Conservation (phyloP, 768 basidiomycete species). For the Amanita jacksonii region DNA sequence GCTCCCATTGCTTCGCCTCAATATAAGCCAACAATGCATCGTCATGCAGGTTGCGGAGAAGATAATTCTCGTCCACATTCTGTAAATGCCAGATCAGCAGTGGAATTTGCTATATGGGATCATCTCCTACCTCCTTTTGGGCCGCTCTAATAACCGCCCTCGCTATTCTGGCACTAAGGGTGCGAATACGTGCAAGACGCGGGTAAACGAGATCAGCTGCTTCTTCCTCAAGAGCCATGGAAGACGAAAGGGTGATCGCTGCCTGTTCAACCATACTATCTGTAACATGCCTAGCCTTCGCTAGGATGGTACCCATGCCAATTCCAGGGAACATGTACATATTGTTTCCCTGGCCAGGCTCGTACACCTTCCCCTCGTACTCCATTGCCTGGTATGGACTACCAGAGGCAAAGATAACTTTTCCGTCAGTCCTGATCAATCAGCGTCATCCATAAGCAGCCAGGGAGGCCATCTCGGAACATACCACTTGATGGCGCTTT, state of each 20-base stretch:
- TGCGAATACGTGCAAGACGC: slow-evolving; percentile 53
- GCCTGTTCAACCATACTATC: slow-evolving; percentile 63
- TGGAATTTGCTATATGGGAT: background rate
- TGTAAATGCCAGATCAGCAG: slow-evolving; percentile 12
- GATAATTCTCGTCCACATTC: slow-evolving; percentile 35
- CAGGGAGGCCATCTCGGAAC: slow-evolving; percentile 7
- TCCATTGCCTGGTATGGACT: slow-evolving; percentile 53
- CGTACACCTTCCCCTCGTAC: slow-evolving; percentile 36
- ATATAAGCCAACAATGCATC: slow-evolving; percentile 38
- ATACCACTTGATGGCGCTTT: slow-evolving; percentile 50
- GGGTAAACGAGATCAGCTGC: slow-evolving; percentile 56
- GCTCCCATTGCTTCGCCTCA: slow-evolving; percentile 49
- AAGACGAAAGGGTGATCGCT: slow-evolving; percentile 49
- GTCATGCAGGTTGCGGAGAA: slow-evolving; percentile 40
- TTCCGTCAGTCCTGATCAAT: slow-evolving; percentile 47
- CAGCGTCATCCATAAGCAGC: background rate
- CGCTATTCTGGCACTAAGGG: slow-evolving; percentile 55
- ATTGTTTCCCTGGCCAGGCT: slow-evolving; percentile 76
- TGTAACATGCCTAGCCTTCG: slow-evolving; percentile 49
- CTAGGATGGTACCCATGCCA: slow-evolving; percentile 53
- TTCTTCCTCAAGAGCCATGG: slow-evolving; percentile 46
- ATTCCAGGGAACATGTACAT: slow-evolving; percentile 63
- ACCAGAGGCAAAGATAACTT: slow-evolving; percentile 64
- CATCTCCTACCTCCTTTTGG: slow-evolving; percentile 45
- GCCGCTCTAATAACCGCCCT: slow-evolving; percentile 53